These are phyloP conservation scores for Ceratobasidium sp. DNA, from an alignment of 1,284 basidiomycete genomes.

Conservation along the genomic window DNA sequence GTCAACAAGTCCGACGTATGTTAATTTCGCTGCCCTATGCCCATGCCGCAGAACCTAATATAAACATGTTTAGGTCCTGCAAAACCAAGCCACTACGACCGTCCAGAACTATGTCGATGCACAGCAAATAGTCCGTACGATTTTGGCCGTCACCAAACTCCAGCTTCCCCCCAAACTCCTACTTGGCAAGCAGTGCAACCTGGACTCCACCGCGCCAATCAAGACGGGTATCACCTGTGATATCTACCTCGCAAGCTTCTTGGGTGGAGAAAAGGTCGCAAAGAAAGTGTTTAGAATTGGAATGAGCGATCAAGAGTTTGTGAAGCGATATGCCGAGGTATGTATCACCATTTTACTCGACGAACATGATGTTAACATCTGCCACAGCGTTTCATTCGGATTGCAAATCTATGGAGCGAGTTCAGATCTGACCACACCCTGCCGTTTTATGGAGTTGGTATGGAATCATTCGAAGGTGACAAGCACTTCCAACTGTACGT, in stretches of 20 bases:
- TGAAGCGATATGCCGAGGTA: slow-evolving; percentile 12
- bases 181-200: slow-evolving; percentile 7
- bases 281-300: slow-evolving; percentile 32
- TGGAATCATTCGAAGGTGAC: slow-evolving; percentile 6
- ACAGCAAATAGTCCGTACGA: background rate
- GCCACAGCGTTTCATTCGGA: slow-evolving; percentile 2
- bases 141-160: slow-evolving; percentile 8
- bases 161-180: slow-evolving; percentile 18
- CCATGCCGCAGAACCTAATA: background rate
- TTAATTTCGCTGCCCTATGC: background rate
- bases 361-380: background rate
- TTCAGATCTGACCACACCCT: slow-evolving; percentile 29
- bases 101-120: background rate
- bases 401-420: slow-evolving; percentile 8
- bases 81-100: background rate
- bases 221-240: slow-evolving; percentile 4
- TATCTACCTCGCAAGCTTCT: slow-evolving; percentile 1
- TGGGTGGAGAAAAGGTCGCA: slow-evolving; percentile 19
- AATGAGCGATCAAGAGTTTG: background rate
- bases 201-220: background rate
- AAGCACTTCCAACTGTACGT: slow-evolving; percentile 25
- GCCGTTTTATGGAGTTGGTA: slow-evolving; percentile 34
- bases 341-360: background rate
- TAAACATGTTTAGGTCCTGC: background rate
- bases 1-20: background rate